Evolutionary conservation across 1,139 yeast species (phyloP).

Genomic region (Saccharomyces pastorianus): DNA sequence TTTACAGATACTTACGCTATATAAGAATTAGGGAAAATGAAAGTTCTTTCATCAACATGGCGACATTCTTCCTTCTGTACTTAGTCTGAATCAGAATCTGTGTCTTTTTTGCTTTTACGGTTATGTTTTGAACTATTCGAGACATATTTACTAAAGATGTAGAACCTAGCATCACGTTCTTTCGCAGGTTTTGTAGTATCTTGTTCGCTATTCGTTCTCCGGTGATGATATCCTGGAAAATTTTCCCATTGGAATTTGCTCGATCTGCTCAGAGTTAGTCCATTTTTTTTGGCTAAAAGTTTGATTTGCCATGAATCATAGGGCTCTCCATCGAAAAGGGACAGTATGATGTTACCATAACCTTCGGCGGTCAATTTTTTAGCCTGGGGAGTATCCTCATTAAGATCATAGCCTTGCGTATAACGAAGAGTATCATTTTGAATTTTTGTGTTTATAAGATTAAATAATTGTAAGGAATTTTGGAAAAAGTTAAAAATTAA

Average conservation of each 20-base stretch:
- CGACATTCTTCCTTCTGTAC: background rate
- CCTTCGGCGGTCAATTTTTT: conserved; percentile 18
- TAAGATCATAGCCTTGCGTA: conserved; percentile 21
- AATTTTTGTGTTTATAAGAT: conserved; percentile 32
- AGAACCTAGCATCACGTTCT: conserved; percentile 68
- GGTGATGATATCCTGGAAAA: conserved; percentile 70
- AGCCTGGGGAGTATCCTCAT: conserved; percentile 9
- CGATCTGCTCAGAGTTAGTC: conserved; percentile 51
- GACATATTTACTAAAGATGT: conserved; percentile 49
- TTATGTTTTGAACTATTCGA: background rate
- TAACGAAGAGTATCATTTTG: conserved; percentile 9
- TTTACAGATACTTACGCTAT: background rate
- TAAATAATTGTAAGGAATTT: conserved; percentile 46
- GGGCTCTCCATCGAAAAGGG: conserved; percentile 88
- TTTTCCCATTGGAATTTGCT: conserved; percentile 65
- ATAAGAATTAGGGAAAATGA: background rate
- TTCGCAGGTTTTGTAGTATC: conserved; percentile 73
- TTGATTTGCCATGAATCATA: conserved; percentile 81
- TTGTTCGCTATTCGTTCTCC: conserved; percentile 68
- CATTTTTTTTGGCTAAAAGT: conserved; percentile 49
- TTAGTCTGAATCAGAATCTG: conserved; percentile 14
- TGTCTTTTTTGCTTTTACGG: conserved; percentile 5
- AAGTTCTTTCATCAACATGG: background rate
- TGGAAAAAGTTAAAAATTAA: conserved; percentile 55
- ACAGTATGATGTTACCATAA: conserved; percentile 48